phyloP scores from a whole-genome alignment of 805 yeast species.

The Isabelozyma gotoi region DNA sequence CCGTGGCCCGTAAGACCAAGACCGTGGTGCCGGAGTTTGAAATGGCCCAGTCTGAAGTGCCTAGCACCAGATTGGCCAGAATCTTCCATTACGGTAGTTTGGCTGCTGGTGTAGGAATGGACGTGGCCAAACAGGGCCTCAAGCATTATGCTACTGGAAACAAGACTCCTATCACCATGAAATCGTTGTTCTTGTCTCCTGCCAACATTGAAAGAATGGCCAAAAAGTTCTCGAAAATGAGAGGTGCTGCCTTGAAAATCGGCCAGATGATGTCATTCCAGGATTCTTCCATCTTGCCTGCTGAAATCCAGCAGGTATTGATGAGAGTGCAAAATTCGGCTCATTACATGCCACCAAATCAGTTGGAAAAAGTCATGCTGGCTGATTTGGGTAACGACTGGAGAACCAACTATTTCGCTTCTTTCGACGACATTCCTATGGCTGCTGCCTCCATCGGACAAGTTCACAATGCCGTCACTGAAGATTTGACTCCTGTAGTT shows the following conservation, averaged over 20 bases:
- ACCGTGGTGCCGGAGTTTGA: conserved; percentile 37
- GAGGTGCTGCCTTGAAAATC: conserved; percentile 97
- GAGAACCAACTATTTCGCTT: conserved; percentile 63
- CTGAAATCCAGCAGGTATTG: conserved; percentile 77
- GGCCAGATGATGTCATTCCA: conserved; percentile 98
- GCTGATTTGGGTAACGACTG: conserved; percentile 77
- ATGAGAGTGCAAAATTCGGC: conserved; percentile 90
- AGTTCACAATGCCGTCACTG: conserved; percentile 81
- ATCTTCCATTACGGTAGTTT: conserved; percentile 89
- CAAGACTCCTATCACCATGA: conserved; percentile 44
- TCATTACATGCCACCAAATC: conserved; percentile 94
- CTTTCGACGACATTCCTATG: conserved; percentile 84
- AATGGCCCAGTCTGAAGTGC: conserved; percentile 70
- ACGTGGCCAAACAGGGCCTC: conserved; percentile 77
- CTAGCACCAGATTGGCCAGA: conserved; percentile 82
- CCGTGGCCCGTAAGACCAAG: conserved; percentile 17
- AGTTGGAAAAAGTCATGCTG: conserved; percentile 72
- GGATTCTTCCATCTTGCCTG: conserved; percentile 81
- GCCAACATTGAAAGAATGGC: conserved; percentile 86
- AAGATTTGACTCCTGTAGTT: conserved; percentile 72
- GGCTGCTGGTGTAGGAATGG: conserved; percentile 88
- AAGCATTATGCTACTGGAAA: conserved; percentile 62
- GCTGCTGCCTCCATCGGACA: conserved; percentile 98
- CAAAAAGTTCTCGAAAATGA: conserved; percentile 84
- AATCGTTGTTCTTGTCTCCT: conserved; percentile 68